Evolutionary conservation across 2,329 filamentous ascomycete genomes (phyloP).

Genomic region (Neurospora sp.): DNA sequence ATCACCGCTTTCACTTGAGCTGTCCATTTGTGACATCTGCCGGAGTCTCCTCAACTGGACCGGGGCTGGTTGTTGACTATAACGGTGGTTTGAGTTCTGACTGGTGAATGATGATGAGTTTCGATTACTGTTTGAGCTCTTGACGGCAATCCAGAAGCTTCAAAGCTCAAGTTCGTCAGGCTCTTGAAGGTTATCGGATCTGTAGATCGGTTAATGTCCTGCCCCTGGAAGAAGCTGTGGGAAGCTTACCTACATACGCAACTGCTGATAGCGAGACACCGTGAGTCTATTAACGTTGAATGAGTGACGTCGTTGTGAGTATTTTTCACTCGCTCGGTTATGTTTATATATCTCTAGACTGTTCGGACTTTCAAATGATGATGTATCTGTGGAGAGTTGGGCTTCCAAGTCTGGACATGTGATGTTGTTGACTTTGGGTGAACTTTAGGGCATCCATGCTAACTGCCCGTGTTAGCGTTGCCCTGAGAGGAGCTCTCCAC

Average conservation of each 20-base stretch:
- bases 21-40: neutral
- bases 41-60: neutral
- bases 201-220: neutral
- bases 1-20: neutral
- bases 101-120: neutral
- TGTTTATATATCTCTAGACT: neutral
- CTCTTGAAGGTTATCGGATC: neutral
- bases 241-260: neutral
- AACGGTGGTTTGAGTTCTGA: neutral
- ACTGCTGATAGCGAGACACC: neutral
- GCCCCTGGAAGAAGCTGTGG: neutral
- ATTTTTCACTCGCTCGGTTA: neutral
- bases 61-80: neutral
- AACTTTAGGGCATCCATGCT: neutral
- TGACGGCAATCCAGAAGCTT: neutral
- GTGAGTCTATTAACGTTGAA: neutral
- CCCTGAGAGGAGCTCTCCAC: neutral
- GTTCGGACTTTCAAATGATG: neutral
- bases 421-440: neutral
- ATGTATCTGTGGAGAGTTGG: neutral
- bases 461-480: neutral
- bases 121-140: neutral
- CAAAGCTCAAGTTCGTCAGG: neutral
- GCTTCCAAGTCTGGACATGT: neutral
- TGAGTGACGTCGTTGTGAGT: neutral